These are phyloP conservation scores for Trichoderma reesei DNA, from an alignment of 495 filamentous ascomycete genomes.

Conservation along the genomic window DNA sequence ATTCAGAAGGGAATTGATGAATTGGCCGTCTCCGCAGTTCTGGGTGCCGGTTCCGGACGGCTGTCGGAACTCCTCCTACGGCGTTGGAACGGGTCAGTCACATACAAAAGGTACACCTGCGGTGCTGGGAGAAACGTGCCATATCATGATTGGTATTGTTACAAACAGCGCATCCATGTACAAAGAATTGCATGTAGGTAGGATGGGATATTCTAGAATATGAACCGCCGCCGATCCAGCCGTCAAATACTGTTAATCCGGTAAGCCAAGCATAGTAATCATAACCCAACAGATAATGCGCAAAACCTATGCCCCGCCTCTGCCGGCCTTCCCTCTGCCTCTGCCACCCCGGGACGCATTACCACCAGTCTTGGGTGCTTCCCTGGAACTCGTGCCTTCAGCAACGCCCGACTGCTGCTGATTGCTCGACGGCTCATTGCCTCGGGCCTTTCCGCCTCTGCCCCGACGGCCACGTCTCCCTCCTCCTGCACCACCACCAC, in stretches of 20 bases:
- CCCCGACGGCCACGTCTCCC: conserved; percentile 1
- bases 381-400: background rate
- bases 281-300: too few species aligned
- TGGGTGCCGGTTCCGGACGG: background rate
- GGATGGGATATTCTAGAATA: background rate
- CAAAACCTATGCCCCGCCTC: background rate
- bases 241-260: background rate
- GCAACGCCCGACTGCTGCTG: background rate
- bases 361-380: background rate
- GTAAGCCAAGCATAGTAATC: background rate
- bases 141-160: background rate
- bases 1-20: background rate
- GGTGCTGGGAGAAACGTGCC: background rate
- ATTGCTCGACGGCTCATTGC: conserved; percentile 2
- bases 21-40: background rate
- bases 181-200: background rate
- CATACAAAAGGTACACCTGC: too few species aligned
- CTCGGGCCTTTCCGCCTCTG: conserved; percentile 7
- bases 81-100: background rate
- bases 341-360: background rate
- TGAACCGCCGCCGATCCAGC: background rate
- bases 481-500: conserved; percentile 10
- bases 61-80: background rate
- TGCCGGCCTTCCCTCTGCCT: background rate
- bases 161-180: background rate